A percentile compares a stretch with the other conserved stretches of the same genome.
Evolutionary conservation across 306 rosid species (phyloP).

Genomic region (Dryas drummondii): DNA sequence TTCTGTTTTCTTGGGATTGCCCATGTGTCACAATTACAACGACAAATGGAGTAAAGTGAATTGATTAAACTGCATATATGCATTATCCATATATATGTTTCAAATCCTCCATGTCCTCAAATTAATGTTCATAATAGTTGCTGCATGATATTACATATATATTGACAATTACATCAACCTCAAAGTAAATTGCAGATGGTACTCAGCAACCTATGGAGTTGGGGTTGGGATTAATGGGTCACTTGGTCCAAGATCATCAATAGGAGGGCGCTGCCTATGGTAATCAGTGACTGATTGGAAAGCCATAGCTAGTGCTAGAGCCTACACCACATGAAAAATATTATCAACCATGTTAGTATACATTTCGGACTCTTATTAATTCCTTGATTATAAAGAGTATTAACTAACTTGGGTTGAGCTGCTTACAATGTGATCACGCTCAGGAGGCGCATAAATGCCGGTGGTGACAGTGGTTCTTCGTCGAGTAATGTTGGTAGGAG

Average conservation of each 20-base stretch:
- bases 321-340: constrained; percentile 32
- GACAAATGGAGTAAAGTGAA: too few relatives aligned
- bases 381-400: too few relatives aligned
- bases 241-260: constrained; percentile 54
- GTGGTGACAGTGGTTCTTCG: constrained; percentile 64
- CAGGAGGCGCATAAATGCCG: constrained; percentile 78
- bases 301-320: constrained; percentile 75
- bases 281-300: constrained; percentile 65
- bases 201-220: too few relatives aligned
- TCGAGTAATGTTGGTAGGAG: constrained; percentile 27
- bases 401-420: not conserved
- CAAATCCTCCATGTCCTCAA: too few relatives aligned
- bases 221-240: constrained; percentile 35
- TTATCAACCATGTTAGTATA: not conserved
- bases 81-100: too few relatives aligned
- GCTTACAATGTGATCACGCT: constrained; percentile 60
- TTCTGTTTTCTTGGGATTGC: too few relatives aligned
- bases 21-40: too few relatives aligned
- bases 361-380: not conserved
- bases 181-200: too few relatives aligned
- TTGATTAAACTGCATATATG: too few relatives aligned
- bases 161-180: too few relatives aligned
- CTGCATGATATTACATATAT: too few relatives aligned
- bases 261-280: constrained; percentile 74
- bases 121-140: too few relatives aligned